Base-by-base conservation (phyloP, 2,329 filamentous ascomycete species). In the Didymella sp. region DNA sequence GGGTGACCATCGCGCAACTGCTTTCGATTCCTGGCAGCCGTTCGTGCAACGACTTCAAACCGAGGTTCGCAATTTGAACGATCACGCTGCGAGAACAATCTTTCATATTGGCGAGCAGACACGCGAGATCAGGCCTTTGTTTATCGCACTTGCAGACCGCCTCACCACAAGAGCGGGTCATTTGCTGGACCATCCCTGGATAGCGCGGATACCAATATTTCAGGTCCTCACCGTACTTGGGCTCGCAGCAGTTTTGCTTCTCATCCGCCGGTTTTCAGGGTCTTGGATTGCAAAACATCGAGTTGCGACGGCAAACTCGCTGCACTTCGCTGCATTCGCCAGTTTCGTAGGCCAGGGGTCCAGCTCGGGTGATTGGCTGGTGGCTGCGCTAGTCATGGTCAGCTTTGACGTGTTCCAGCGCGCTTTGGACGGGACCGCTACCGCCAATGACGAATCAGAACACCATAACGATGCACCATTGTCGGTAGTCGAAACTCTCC, bases 321-420 rank as follows among this genome's bases (percentile, higher is more conserved):
- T 73, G 43, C 66, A 68, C 22, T 51, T 68, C 15, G 55, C 69
- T 25, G 63, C 64, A 12, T 57, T 72, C 33, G 59, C 60, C 24
- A 68, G 64, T 46, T 60, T 70, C 52, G 65, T 61, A 28, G 60
- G 63, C 44, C 65, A 69, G 40, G 51, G 41, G 37, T 24, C 64
- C 31, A 62, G 61, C 13, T 51, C 62, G 27, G 56, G 62, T 43
- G 66, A 73, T 56, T 53, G 69, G 48, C 38, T 72, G 25, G 61
- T 68, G 21, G 59, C 63, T 37, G 60, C 66, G 33, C 61, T 73
- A 58, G 68, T 73, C 62, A 72, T 74, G 69, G 66, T 67, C 40
- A 67, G 63, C 54, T 73, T 73, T 51, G 70, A 73, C 58, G 64
- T 66, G 58, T 68, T 70, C 58, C 68, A 69, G 59, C 59, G 58